Base-by-base conservation (phyloP, 2,329 filamentous ascomycete species). In the Penicillium sp. region DNA sequence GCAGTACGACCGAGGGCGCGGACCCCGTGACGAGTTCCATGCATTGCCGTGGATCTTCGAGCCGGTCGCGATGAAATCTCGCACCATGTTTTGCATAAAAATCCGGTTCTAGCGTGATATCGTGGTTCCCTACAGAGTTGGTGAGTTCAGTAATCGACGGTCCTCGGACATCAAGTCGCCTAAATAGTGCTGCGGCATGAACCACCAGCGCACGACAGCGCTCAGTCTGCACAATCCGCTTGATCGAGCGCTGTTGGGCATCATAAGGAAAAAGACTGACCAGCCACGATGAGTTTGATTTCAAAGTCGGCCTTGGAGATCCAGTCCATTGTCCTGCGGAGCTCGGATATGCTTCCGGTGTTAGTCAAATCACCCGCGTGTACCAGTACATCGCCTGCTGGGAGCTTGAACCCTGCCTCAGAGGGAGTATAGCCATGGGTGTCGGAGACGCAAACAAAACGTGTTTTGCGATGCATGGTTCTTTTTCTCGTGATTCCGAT, bases 321-420 rank as follows among this genome's bases (percentile, higher is more conserved):
- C 80, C 80, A 83, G 15, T 71, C 66, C 4, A 79, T 69, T 1
- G 74, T 77, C 58, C 72, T 76, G 47, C 72, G 67, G n/a, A 82
- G 62, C 60, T 82, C 80, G 12, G 65, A 50, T 42, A 71, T 68
- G 44, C 72, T 77, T 15, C 80, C 80, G 55, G 77, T 76, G 56
- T 81, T 82, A 37, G 80, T 80, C 44, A 83, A 64, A 53, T 82
- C 80, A 6, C 80, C 80, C 3, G 80, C 80, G 58, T 82, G 80
- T 38, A 82, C 79, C 33, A 83, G 67, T 12, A 83, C 71, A 61
- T 82, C 80, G 41, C 80, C 80, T 10, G 70, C 66, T 4, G 80
- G 79, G 10, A 82, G 67, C 52, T 74, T 78, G 57, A 73, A 77
- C n/a, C 66, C 70, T 41, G 70, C 74, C 52, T 75, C 67, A 10